Evolutionary conservation across 768 basidiomycete genomes (phyloP).

Genomic region (Amanita fuliginea): DNA sequence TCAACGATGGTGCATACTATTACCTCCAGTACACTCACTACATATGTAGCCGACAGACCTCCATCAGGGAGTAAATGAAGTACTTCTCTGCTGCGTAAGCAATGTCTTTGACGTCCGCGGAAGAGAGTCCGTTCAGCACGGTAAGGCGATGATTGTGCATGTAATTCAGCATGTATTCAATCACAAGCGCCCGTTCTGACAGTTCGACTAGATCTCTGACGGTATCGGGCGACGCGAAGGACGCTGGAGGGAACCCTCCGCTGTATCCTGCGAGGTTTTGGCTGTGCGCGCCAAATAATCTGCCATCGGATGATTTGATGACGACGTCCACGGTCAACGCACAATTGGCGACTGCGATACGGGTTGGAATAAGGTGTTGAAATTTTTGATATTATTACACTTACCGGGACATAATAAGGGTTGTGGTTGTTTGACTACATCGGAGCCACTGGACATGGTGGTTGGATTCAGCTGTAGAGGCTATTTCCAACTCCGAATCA

Average conservation of each 20-base stretch:
- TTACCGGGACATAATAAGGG: background rate
- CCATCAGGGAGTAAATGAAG: background rate
- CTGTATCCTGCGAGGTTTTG: background rate
- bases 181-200: background rate
- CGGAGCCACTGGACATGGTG: background rate
- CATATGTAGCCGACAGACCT: conserved; percentile 1
- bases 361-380: too few relatives aligned
- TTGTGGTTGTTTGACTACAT: background rate
- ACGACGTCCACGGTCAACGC: background rate
- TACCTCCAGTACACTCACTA: background rate
- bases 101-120: background rate
- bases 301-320: conserved; percentile 3
- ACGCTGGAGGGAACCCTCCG: conserved; percentile 3
- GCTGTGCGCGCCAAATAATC: conserved; percentile 6
- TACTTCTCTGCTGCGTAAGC: background rate
- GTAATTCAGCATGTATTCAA: background rate
- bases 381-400: background rate
- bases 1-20: too few relatives aligned
- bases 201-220: background rate
- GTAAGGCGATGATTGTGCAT: conserved; percentile 1
- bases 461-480: too few relatives aligned
- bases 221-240: background rate
- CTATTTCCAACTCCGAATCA: too few relatives aligned
- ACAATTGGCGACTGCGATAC: background rate
- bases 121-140: background rate